Evolutionary conservation across 2,329 filamentous ascomycete genomes (phyloP).

Genomic region (Stagonosporopsis vannaccii): DNA sequence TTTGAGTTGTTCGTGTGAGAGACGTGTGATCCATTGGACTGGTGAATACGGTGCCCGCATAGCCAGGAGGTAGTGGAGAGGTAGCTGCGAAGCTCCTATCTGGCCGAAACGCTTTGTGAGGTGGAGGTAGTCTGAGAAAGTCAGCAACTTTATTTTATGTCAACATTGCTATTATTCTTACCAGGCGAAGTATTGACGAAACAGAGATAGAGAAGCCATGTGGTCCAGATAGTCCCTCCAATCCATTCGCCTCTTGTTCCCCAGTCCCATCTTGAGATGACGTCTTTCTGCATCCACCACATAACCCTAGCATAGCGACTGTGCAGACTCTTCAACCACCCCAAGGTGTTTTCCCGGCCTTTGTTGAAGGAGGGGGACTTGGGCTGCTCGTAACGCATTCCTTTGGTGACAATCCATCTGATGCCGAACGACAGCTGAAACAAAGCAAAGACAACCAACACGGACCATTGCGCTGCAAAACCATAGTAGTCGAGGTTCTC

Average conservation of each 20-base stretch:
- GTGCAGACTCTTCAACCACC: conserved; percentile 35
- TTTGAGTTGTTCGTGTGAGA: conserved; percentile 64
- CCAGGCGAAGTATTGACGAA: conserved; percentile 56
- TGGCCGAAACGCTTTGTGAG: conserved; percentile 69
- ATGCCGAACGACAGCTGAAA: conserved; percentile 52
- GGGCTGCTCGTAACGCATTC: conserved; percentile 44
- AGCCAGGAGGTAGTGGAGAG: conserved; percentile 65
- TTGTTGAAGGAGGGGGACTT: conserved; percentile 54
- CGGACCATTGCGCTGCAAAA: conserved; percentile 62
- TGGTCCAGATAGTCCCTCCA: conserved; percentile 57
- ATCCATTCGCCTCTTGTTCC: conserved; percentile 62
- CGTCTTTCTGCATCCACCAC: conserved; percentile 58
- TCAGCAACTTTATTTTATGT: background rate
- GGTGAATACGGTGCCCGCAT: conserved; percentile 60
- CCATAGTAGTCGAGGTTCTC: conserved; percentile 63
- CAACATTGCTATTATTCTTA: background rate
- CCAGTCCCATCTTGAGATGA: conserved; percentile 54
- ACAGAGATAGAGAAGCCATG: conserved; percentile 61
- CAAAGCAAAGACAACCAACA: conserved; percentile 55
- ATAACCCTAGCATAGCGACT: conserved; percentile 35
- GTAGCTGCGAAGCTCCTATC: conserved; percentile 65
- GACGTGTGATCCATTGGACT: conserved; percentile 59
- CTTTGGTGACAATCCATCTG: conserved; percentile 40
- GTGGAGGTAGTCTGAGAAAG: conserved; percentile 64
- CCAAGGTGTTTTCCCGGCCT: conserved; percentile 27